phyloP scores from a whole-genome alignment of 2,329 filamentous ascomycete genomes.

The Drechslerella dactyloides region DNA sequence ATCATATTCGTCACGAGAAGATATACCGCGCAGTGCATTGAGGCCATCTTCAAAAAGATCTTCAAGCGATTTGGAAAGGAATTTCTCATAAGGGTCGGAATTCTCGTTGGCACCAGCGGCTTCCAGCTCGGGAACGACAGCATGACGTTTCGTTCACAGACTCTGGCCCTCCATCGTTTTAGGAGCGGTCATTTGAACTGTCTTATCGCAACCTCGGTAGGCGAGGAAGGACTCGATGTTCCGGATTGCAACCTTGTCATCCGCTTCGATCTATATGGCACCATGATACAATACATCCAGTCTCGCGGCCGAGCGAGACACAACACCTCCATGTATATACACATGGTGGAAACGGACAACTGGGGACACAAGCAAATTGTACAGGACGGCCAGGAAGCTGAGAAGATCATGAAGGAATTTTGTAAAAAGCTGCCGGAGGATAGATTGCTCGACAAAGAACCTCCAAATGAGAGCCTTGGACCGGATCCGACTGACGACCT shows the following conservation, averaged over 20 bases:
- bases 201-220: constrained; percentile 68
- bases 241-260: constrained; percentile 69
- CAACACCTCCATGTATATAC: constrained; percentile 76
- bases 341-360: constrained; percentile 80
- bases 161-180: constrained; percentile 70
- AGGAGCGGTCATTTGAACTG: constrained; percentile 65
- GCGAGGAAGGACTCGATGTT: constrained; percentile 73
- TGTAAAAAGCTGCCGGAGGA: constrained; percentile 77
- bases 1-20: constrained; percentile 87
- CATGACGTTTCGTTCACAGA: constrained; percentile 75
- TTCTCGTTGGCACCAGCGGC: constrained; percentile 69
- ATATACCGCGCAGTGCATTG: constrained; percentile 75
- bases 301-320: constrained; percentile 86
- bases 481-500: constrained; percentile 26
- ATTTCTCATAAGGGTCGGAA: constrained; percentile 66
- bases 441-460: constrained; percentile 65
- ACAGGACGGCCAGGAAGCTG: constrained; percentile 67
- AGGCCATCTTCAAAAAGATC: constrained; percentile 68
- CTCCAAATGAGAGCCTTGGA: constrained; percentile 20
- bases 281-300: constrained; percentile 93
- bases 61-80: constrained; percentile 58
- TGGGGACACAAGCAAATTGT: constrained; percentile 65
- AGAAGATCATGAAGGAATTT: constrained; percentile 73
- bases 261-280: constrained; percentile 85
- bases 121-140: constrained; percentile 66